A percentile compares a stretch with the other conserved stretches of the same genome.
phyloP scores from a whole-genome alignment of 192 early-diverging fungal genomes.

The Entomortierella lignicola region DNA sequence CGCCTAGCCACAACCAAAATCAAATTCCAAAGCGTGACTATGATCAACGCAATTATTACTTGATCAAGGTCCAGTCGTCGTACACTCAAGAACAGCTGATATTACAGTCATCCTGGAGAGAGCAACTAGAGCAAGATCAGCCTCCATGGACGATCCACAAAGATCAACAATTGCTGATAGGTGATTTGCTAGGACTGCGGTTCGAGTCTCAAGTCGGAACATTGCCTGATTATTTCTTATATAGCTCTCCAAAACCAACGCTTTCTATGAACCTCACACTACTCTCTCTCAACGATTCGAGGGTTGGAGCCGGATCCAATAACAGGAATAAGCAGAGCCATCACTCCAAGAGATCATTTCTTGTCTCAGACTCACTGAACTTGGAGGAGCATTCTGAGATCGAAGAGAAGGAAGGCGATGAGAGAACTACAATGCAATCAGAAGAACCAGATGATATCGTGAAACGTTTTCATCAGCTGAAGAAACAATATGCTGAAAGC shows the following conservation, averaged over 20 bases:
- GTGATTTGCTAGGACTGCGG: conserved; percentile 19
- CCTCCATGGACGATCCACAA: conserved; percentile 6
- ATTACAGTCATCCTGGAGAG: no score
- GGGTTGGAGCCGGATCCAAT: not conserved
- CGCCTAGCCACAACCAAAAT: not conserved
- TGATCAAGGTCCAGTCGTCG: conserved; percentile 20
- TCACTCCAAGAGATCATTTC: conserved; percentile 3
- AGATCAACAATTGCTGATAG: conserved; percentile 17
- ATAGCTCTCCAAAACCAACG: conserved; percentile 20
- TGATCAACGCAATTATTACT: conserved; percentile 23
- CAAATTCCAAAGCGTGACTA: conserved; percentile 19
- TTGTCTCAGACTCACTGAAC: not conserved
- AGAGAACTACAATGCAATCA: not conserved
- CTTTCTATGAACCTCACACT: no score
- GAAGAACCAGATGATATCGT: conserved; percentile 16
- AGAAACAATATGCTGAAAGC: no score
- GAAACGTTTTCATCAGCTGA: conserved; percentile 22
- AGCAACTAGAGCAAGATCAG: not conserved
- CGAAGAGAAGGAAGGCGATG: not conserved
- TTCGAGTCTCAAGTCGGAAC: conserved; percentile 36
- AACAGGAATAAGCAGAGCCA: not conserved
- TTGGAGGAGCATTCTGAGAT: not conserved
- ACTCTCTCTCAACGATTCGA: not conserved
- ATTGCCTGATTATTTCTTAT: conserved; percentile 38
- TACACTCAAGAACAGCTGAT: not conserved